Evolutionary conservation across 768 basidiomycete species (phyloP).

Genomic region (Xerocomellus dryophilus): DNA sequence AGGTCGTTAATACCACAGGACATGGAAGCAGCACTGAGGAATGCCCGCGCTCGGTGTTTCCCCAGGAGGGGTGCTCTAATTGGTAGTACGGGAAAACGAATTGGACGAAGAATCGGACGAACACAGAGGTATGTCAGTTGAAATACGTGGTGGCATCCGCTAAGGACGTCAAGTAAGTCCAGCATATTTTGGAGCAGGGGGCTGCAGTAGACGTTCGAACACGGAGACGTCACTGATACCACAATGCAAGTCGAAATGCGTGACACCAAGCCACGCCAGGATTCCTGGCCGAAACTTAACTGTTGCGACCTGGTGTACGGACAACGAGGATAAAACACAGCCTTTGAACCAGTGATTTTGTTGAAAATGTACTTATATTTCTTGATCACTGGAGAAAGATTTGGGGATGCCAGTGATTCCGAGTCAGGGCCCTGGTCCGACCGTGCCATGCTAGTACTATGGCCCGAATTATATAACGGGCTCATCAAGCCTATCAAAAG

Average conservation of each 20-base stretch:
- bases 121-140: too few relatives aligned
- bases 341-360: not conserved
- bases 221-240: not conserved
- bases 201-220: not conserved
- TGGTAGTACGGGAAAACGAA: constrained; percentile 16
- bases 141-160: too few relatives aligned
- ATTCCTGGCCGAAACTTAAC: not conserved
- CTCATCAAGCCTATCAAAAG: not conserved
- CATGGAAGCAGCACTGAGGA: too few relatives aligned
- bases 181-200: constrained; percentile 9
- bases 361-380: not conserved
- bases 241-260: not conserved
- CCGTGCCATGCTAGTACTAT: too few relatives aligned
- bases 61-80: constrained; percentile 7
- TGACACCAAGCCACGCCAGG: not conserved
- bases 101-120: constrained; percentile 31
- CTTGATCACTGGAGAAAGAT: not conserved
- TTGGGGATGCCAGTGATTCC: not conserved
- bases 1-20: constrained; percentile 68
- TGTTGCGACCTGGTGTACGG: not conserved
- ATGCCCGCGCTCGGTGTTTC: constrained; percentile 33
- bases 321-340: not conserved
- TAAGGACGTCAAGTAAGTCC: constrained; percentile 3
- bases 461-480: not conserved
- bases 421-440: too few relatives aligned